Evolutionary conservation across 2,329 filamentous ascomycete genomes (phyloP).

Genomic region (Akanthomyces muscarius): DNA sequence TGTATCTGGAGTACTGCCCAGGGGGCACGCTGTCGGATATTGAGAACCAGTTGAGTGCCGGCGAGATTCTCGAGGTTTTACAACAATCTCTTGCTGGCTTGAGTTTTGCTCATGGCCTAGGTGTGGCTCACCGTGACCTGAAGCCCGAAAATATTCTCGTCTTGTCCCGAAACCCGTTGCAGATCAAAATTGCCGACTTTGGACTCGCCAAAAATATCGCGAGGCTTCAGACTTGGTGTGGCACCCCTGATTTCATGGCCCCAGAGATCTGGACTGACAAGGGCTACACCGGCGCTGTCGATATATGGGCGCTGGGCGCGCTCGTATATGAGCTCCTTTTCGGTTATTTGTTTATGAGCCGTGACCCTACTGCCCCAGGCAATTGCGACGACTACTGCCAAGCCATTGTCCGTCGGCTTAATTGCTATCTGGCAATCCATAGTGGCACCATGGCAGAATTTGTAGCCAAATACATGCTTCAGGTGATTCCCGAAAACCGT

Average conservation of each 20-base stretch:
- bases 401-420: neutral
- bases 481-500: neutral
- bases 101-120: neutral
- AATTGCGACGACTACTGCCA: too few species aligned
- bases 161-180: neutral
- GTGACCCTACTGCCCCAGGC: too few species aligned
- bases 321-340: neutral
- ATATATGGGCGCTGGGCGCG: neutral
- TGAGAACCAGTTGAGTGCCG: neutral
- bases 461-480: neutral
- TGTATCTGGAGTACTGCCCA: constrained; percentile 1
- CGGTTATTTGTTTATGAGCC: neutral
- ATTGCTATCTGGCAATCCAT: neutral
- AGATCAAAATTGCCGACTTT: constrained; percentile 4
- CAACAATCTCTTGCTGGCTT: neutral
- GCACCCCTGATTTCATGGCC: neutral
- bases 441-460: neutral
- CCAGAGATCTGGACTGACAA: neutral
- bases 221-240: neutral
- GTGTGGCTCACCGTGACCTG: neutral
- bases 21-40: neutral
- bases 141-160: constrained; percentile 4
- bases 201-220: neutral
- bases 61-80: neutral
- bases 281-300: neutral